A percentile compares a stretch with the other conserved stretches of the same genome.
phyloP scores from a whole-genome alignment of 768 basidiomycete species.

The Tremella mesenterica region DNA sequence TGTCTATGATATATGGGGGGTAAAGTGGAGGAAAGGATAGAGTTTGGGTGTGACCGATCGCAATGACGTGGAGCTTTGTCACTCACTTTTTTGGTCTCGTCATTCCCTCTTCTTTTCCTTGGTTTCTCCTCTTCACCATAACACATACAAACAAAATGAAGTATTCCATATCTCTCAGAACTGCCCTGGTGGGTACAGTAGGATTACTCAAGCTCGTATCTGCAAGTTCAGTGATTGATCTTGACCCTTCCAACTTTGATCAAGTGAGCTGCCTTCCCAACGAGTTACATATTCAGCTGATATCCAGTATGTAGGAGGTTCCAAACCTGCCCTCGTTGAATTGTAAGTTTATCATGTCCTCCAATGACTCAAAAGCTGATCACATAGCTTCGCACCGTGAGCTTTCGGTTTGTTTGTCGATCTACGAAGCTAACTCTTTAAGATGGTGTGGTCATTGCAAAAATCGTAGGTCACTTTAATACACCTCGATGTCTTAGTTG shows the following conservation, averaged over 20 bases:
- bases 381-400: conserved; percentile 26
- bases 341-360: conserved; percentile 57
- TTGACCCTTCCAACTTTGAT: conserved; percentile 68
- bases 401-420: neutral
- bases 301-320: conserved; percentile 54
- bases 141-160: conserved; percentile 17
- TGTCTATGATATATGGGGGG: no score
- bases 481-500: conserved; percentile 1
- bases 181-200: conserved; percentile 16
- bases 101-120: conserved; percentile 1
- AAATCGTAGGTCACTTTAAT: conserved; percentile 21
- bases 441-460: conserved; percentile 44
- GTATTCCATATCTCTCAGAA: conserved; percentile 18
- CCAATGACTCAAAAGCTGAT: neutral
- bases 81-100: no score
- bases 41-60: no score
- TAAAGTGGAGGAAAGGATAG: no score
- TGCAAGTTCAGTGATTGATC: conserved; percentile 72
- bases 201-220: conserved; percentile 18
- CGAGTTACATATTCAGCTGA: conserved; percentile 4
- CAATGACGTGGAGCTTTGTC: neutral
- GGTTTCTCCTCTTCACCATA: neutral
- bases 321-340: conserved; percentile 76
- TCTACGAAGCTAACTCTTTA: neutral
- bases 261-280: conserved; percentile 40